Percentiles rank a stretch among this genome's conserved stretches.
phyloP scores from a whole-genome alignment of 192 early-diverging fungal genomes.

The Coemansia sp. region DNA sequence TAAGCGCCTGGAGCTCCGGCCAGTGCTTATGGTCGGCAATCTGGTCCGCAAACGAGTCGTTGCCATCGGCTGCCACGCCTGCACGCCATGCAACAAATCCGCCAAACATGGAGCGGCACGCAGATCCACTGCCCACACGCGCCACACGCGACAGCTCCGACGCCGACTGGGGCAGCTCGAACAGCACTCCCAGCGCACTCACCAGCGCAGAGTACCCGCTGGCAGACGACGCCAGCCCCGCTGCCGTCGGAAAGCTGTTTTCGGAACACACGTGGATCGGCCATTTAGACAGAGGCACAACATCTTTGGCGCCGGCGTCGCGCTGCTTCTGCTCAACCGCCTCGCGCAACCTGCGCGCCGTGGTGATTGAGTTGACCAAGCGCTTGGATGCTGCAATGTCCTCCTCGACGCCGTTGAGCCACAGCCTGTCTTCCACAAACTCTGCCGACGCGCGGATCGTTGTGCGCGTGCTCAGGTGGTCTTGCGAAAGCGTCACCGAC shows the following conservation, averaged over 20 bases:
- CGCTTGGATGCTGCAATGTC: constrained; percentile 78
- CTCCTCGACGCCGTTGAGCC: constrained; percentile 95
- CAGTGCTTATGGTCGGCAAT: constrained; percentile 88
- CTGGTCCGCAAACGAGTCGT: constrained; percentile 88
- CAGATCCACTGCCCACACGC: constrained; percentile 94
- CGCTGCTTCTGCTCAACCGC: constrained; percentile 61
- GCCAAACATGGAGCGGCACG: constrained; percentile 95
- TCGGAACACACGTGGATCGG: constrained; percentile 89
- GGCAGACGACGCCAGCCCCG: constrained; percentile 95
- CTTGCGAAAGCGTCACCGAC: constrained; percentile 94
- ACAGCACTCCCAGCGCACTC: constrained; percentile 75
- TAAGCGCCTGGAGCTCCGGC: constrained; percentile 93
- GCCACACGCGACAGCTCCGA: constrained; percentile 87
- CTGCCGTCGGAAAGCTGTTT: constrained; percentile 99
- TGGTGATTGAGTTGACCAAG: constrained; percentile 78
- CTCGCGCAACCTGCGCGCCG: constrained; percentile 71
- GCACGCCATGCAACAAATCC: constrained; percentile 99
- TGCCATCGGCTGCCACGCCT: constrained; percentile 77
- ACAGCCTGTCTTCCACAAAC: constrained; percentile 76
- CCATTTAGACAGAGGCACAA: constrained; percentile 59
- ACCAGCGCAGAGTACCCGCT: constrained; percentile 94
- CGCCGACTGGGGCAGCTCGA: constrained; percentile 65
- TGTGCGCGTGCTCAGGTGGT: constrained; percentile 94
- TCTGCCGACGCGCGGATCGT: constrained; percentile 71
- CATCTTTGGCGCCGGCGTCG: constrained; percentile 8